These are phyloP conservation scores for Amylocarpus encephaloides DNA, from an alignment of 2,329 filamentous ascomycete species.

Conservation along the genomic window DNA sequence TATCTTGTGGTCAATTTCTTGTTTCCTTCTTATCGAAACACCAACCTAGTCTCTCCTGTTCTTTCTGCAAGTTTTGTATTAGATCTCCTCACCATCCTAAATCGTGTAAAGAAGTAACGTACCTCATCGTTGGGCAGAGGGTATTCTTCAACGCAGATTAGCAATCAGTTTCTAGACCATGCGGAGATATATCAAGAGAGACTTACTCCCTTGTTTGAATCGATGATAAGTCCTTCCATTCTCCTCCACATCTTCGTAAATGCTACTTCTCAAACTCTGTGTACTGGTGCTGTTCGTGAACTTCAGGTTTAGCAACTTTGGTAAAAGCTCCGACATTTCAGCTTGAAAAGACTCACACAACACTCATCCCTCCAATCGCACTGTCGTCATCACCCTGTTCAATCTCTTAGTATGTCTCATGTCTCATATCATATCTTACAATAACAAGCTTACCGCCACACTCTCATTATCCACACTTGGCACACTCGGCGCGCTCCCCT, in stretches of 20 bases:
- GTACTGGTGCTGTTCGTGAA: background rate
- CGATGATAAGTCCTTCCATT: constrained; percentile 25
- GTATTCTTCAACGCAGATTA: constrained; percentile 13
- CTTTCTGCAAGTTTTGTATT: background rate
- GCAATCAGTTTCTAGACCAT: background rate
- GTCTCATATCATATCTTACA: background rate
- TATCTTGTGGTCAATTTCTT: background rate
- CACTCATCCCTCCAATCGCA: constrained; percentile 4
- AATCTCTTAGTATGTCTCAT: background rate
- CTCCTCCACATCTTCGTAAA: constrained; percentile 32
- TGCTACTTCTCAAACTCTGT: background rate
- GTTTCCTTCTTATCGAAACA: too few species aligned
- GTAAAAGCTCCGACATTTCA: background rate
- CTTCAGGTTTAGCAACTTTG: background rate
- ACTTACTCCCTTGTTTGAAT: constrained; percentile 19
- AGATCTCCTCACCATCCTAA: background rate
- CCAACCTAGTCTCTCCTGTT: constrained; percentile 6
- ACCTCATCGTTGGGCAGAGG: constrained; percentile 18
- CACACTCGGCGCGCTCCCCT: background rate
- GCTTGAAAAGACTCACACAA: background rate
- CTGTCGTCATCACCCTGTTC: background rate
- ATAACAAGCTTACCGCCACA: background rate
- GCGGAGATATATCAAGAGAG: background rate
- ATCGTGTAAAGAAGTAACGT: background rate
- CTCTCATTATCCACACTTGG: constrained; percentile 2